These are phyloP conservation scores for Colletotrichum gigasporum DNA, from an alignment of 2,329 filamentous ascomycete genomes.

Conservation along the genomic window DNA sequence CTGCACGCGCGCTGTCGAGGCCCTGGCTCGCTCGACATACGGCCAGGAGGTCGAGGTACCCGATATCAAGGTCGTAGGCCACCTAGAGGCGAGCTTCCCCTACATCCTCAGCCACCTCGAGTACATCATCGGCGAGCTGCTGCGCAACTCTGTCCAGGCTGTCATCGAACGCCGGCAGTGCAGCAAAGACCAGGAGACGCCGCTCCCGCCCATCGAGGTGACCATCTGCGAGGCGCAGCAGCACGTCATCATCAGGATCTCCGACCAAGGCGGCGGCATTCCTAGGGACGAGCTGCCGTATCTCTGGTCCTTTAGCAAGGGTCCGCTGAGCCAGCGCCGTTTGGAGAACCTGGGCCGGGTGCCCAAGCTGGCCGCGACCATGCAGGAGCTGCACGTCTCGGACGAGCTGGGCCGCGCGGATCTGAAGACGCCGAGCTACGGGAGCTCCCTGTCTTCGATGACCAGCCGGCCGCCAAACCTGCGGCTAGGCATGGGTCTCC, in stretches of 20 bases:
- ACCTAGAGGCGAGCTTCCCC: conserved; percentile 90
- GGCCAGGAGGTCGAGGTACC: conserved; percentile 77
- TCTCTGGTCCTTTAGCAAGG: conserved; percentile 97
- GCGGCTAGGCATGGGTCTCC: conserved; percentile 90
- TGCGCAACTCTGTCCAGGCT: conserved; percentile 94
- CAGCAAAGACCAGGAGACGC: conserved; percentile 34
- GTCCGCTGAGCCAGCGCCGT: conserved; percentile 78
- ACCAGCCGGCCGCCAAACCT: conserved; percentile 87
- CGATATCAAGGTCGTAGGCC: conserved; percentile 83
- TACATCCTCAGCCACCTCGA: conserved; percentile 97
- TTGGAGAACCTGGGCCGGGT: conserved; percentile 89
- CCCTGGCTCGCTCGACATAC: conserved; percentile 79
- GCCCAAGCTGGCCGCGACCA: conserved; percentile 90
- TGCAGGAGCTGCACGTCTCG: conserved; percentile 80
- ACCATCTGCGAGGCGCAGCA: conserved; percentile 93
- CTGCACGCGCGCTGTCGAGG: conserved; percentile 79
- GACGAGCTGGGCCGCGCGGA: conserved; percentile 51
- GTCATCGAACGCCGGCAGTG: conserved; percentile 78
- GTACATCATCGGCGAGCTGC: conserved; percentile 94
- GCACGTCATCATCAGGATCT: conserved; percentile 95
- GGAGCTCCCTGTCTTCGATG: conserved; percentile 80
- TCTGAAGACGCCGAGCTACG: conserved; percentile 51
- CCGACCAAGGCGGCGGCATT: conserved; percentile 93
- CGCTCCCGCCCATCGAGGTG: conserved; percentile 83
- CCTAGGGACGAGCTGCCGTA: conserved; percentile 85